Percentiles rank a stretch among this genome's conserved stretches.
phyloP scores from a whole-genome alignment of 768 basidiomycete genomes.

The Dioszegia aurantiaca region DNA sequence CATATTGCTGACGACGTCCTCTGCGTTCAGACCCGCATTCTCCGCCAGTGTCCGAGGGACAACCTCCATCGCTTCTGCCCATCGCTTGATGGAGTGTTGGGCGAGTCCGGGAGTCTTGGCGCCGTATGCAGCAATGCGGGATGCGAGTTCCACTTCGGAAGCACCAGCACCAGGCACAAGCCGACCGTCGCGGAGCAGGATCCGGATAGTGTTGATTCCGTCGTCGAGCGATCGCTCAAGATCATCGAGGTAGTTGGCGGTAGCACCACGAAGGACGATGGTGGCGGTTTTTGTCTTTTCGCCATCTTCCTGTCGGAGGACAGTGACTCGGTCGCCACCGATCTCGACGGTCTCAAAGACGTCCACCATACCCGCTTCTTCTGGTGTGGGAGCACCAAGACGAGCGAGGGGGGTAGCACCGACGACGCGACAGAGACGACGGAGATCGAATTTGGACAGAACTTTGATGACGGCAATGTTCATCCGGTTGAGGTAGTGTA shows the following conservation, averaged over 20 bases:
- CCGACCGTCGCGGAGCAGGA: constrained; percentile 80
- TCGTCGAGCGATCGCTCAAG: constrained; percentile 95
- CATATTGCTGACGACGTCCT: constrained; percentile 81
- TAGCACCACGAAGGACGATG: constrained; percentile 91
- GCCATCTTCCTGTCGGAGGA: constrained; percentile 80
- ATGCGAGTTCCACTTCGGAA: constrained; percentile 86
- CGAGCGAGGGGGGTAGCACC: constrained; percentile 95
- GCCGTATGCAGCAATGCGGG: constrained; percentile 78
- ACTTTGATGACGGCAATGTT: constrained; percentile 95
- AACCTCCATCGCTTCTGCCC: constrained; percentile 84
- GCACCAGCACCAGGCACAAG: constrained; percentile 93
- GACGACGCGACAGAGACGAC: constrained; percentile 88
- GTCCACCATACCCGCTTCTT: constrained; percentile 91
- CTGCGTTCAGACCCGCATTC: constrained; percentile 86
- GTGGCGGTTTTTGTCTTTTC: constrained; percentile 88
- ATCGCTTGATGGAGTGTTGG: constrained; percentile 90
- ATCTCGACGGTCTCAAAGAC: constrained; percentile 94
- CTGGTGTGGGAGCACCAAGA: constrained; percentile 89
- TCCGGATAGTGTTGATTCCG: constrained; percentile 93
- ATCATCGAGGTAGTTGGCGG: constrained; percentile 89
- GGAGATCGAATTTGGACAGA: constrained; percentile 94
- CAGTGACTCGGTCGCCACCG: constrained; percentile 96
- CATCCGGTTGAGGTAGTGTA: constrained; percentile 93
- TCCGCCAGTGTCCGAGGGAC: constrained; percentile 89
- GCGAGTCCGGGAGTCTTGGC: constrained; percentile 81